These are phyloP conservation scores for Colletotrichum sp. DNA, from an alignment of 2,329 filamentous ascomycete genomes.

Conservation along the genomic window DNA sequence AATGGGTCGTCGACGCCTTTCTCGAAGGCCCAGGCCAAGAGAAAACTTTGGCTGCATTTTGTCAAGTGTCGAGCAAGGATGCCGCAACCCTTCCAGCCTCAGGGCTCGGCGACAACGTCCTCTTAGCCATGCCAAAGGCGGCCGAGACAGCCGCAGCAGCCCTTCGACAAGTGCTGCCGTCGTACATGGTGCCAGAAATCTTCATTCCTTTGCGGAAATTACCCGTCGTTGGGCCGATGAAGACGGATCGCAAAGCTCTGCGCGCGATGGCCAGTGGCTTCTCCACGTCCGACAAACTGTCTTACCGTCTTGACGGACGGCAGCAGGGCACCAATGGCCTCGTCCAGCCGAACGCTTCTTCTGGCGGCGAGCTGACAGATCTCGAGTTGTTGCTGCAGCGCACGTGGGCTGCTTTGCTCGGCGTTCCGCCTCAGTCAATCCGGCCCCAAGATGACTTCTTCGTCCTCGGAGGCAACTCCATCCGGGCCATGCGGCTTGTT, in stretches of 20 bases:
- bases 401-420: not conserved
- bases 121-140: not conserved
- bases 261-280: not conserved
- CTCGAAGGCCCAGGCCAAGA: too few species aligned
- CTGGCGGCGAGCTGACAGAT: not conserved
- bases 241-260: not conserved
- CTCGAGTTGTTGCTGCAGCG: not conserved
- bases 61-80: not conserved
- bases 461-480: not conserved
- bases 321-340: not conserved
- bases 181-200: not conserved
- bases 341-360: fast-evolving
- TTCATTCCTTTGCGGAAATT: not conserved
- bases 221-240: not conserved
- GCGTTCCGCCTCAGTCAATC: not conserved
- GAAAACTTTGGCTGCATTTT: not conserved
- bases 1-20: not conserved
- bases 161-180: not conserved
- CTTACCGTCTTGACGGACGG: not conserved
- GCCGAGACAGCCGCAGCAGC: not conserved
- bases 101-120: not conserved
- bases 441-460: not conserved
- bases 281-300: not conserved
- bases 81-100: not conserved
- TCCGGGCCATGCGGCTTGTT: not conserved